These are phyloP conservation scores for Pseudoneurospora amorphoporcata DNA, from an alignment of 495 filamentous ascomycete species.

Conservation along the genomic window DNA sequence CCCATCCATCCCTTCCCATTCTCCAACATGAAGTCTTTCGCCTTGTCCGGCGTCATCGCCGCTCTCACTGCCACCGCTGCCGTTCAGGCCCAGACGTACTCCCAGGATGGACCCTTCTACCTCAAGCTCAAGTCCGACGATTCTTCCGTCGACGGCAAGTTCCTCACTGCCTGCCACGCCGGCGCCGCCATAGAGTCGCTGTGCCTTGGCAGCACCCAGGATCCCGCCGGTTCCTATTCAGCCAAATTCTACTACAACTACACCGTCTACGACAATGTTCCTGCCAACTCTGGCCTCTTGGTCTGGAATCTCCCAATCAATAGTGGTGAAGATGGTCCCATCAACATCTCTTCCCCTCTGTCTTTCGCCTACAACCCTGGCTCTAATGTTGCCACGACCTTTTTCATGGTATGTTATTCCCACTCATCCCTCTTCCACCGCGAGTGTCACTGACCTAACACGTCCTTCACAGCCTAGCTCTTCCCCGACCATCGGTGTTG, in stretches of 20 bases:
- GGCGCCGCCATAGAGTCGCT: conserved; percentile 46
- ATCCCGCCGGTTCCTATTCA: conserved; percentile 1
- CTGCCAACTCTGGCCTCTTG: conserved; percentile 24
- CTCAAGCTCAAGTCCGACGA: conserved; percentile 27
- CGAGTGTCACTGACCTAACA: conserved; percentile 42
- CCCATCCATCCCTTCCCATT: conserved; percentile 7
- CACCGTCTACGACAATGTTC: conserved; percentile 21
- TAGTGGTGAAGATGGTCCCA: conserved; percentile 13
- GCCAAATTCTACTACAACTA: conserved; percentile 30
- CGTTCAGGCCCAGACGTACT: conserved; percentile 24
- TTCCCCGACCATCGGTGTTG: conserved; percentile 18
- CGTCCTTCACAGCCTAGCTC: conserved; percentile 5
- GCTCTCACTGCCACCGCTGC: conserved; percentile 13
- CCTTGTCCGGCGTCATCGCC: conserved; percentile 5
- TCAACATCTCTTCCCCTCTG: conserved; percentile 28
- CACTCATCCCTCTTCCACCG: conserved; percentile 29
- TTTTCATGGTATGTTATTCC: conserved; percentile 20
- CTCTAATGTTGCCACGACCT: conserved; percentile 42
- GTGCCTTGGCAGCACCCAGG: conserved; percentile 27
- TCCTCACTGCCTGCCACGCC: conserved; percentile 41
- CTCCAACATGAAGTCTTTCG: conserved; percentile 10
- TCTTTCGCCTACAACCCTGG: conserved; percentile 27
- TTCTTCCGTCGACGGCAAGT: conserved; percentile 23
- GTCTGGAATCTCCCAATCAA: conserved; percentile 29
- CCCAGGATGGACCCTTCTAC: conserved; percentile 32